These are phyloP conservation scores for Onygenales sp. DNA, from an alignment of 2,329 filamentous ascomycete species.

Conservation along the genomic window DNA sequence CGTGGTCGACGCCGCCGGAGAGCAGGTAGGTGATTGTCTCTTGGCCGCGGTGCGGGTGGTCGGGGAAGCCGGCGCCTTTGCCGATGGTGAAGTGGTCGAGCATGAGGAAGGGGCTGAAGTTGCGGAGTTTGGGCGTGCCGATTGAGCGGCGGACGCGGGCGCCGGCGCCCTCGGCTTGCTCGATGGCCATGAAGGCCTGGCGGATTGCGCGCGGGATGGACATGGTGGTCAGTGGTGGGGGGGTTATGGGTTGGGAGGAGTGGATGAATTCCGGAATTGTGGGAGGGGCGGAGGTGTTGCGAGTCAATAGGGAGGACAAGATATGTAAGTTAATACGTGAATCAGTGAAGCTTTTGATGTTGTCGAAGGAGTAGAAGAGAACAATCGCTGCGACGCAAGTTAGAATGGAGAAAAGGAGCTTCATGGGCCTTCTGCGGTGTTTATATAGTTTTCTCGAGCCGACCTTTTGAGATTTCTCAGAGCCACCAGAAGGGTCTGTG, in stretches of 20 bases:
- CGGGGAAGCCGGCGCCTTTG: constrained; percentile 78
- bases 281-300: constrained; percentile 4
- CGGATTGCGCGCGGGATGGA: constrained; percentile 65
- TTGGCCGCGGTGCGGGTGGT: constrained; percentile 75
- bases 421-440: constrained; percentile 20
- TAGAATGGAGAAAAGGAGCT: constrained; percentile 25
- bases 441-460: constrained; percentile 20
- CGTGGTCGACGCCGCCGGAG: constrained; percentile 77
- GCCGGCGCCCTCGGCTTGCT: constrained; percentile 81
- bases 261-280: constrained; percentile 3
- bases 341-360: constrained; percentile 10
- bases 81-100: constrained; percentile 82
- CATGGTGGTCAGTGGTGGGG: constrained; percentile 38
- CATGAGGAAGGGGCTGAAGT: constrained; percentile 92
- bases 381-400: constrained; percentile 28
- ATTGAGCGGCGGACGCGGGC: constrained; percentile 80
- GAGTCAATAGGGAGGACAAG: constrained; percentile 12
- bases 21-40: constrained; percentile 87
- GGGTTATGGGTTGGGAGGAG: constrained; percentile 2
- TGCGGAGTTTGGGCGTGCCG: constrained; percentile 70
- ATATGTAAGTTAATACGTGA: constrained; percentile 10
- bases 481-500: not conserved
- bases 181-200: constrained; percentile 72
- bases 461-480: not conserved
- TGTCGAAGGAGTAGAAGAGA: constrained; percentile 16